These are phyloP conservation scores for Russula lepida DNA, from an alignment of 768 basidiomycete genomes.

Conservation along the genomic window DNA sequence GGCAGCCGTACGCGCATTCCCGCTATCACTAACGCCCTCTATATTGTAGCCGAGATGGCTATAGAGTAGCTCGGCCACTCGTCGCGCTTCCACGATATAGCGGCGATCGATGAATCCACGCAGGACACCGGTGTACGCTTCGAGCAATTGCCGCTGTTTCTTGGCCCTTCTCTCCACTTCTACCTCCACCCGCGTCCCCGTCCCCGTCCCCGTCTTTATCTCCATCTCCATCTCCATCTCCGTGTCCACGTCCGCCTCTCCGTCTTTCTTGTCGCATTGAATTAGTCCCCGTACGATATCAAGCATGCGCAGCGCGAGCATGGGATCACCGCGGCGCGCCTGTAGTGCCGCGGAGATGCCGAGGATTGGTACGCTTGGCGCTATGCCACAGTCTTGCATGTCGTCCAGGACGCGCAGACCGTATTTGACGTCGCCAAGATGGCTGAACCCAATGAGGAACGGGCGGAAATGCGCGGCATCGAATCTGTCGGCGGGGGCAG, in stretches of 20 bases:
- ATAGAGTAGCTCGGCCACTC: background rate
- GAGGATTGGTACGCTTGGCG: conserved; percentile 40
- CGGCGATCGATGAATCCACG: conserved; percentile 7
- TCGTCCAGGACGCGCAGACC: conserved; percentile 41
- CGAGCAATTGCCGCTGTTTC: background rate
- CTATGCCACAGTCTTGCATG: conserved; percentile 41
- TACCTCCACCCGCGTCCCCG: background rate
- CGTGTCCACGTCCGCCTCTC: background rate
- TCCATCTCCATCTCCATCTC: too few species aligned
- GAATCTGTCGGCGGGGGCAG: conserved; percentile 16
- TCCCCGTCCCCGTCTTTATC: too few species aligned
- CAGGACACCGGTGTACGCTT: conserved; percentile 1
- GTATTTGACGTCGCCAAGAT: conserved; percentile 25
- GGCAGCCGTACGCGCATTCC: background rate
- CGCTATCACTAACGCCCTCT: accelerated
- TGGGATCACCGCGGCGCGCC: conserved; percentile 33
- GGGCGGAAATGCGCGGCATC: conserved; percentile 42
- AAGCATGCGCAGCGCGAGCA: conserved; percentile 35
- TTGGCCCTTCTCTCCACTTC: background rate
- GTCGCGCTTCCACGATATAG: background rate
- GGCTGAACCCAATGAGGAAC: conserved; percentile 40
- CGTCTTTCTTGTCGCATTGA: background rate
- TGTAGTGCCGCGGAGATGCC: conserved; percentile 43
- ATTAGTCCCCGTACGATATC: background rate
- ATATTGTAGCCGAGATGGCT: conserved; percentile 4